Evolutionary conservation across 2,329 filamentous ascomycete genomes (phyloP), one percentile per base, ranked within the genome.

Genomic region (Rutstroemia sydowiana): DNA sequence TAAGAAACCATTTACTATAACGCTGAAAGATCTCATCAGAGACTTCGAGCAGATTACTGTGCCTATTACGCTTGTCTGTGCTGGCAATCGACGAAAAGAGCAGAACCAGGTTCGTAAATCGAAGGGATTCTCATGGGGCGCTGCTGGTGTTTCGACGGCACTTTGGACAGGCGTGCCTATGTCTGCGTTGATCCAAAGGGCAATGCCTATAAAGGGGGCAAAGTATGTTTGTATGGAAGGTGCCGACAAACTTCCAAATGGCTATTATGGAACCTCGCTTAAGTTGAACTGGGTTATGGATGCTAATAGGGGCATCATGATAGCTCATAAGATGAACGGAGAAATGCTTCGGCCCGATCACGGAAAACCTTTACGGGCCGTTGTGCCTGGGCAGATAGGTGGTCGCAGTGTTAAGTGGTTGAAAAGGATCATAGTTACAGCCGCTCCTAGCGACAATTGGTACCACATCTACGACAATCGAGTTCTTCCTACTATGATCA

Each of bases 401-500:
- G 91, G 90, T 1, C 78, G 91, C 57, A 95, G 88, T 66, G 90
- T 96, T 30, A 96, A 96, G 69, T 96, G 91, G 91, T 67, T 96
- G 53, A 92, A 85, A 71, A 84, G 76, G 58, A 77, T 96, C 55
- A 85, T 90, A 40, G 68, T 96, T 46, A 92, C 89, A 0, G 78
- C 83, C 9, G 73, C 76, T 21, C 89, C 90, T 0, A 95, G 89
- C 64, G 85, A 92, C 57, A 95, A 95, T 64, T 95, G 89, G 88
- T 95, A 95, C 63, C 91, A 96, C 68, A 89, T 95, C 56, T 91
- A 93, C 68, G 91, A 96, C 67, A 96, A 96, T 65, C 76, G 89
- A 53, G 89, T 96, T 1, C 71, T 96, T 36, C 91, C 91, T 58
- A 95, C 89, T 0, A 91, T 84, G 77, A 76, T 95, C 14, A 85